These are phyloP conservation scores for Fabrea salina DNA, from an alignment of 169 alveolate genomes.

Conservation along the genomic window DNA sequence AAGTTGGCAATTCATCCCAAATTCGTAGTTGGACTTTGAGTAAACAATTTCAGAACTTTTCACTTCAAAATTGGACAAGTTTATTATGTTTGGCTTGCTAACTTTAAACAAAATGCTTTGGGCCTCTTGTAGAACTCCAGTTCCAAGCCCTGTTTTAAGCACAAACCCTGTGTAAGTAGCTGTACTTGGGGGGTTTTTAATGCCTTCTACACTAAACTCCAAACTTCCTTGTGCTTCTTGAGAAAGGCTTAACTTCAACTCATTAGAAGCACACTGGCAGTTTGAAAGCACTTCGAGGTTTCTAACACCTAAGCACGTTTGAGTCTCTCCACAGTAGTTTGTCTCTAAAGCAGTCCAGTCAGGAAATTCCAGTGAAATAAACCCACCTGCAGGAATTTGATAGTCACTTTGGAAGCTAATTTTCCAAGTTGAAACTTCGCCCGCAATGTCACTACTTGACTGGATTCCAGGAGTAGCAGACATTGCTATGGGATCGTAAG, in stretches of 20 bases:
- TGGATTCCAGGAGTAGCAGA: background rate
- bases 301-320: background rate
- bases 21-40: background rate
- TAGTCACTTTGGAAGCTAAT: background rate
- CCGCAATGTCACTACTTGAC: background rate
- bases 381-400: background rate
- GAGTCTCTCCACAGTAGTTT: background rate
- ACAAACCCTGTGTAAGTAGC: background rate
- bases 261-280: background rate
- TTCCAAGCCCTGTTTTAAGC: background rate
- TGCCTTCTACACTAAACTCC: background rate
- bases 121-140: background rate
- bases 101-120: background rate
- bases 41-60: background rate
- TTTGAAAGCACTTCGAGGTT: background rate
- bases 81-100: background rate
- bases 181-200: slow-evolving; percentile 1
- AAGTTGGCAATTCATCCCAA: background rate
- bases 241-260: background rate
- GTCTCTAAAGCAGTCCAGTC: background rate
- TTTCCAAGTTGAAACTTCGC: slow-evolving; percentile 6
- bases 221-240: background rate
- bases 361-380: background rate
- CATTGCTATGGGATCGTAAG: background rate
- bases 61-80: background rate